A percentile compares a stretch with the other conserved stretches of the same genome.
These are phyloP conservation scores for Aureobasidium leucospermi DNA, from an alignment of 2,329 filamentous ascomycete genomes.

Conservation along the genomic window DNA sequence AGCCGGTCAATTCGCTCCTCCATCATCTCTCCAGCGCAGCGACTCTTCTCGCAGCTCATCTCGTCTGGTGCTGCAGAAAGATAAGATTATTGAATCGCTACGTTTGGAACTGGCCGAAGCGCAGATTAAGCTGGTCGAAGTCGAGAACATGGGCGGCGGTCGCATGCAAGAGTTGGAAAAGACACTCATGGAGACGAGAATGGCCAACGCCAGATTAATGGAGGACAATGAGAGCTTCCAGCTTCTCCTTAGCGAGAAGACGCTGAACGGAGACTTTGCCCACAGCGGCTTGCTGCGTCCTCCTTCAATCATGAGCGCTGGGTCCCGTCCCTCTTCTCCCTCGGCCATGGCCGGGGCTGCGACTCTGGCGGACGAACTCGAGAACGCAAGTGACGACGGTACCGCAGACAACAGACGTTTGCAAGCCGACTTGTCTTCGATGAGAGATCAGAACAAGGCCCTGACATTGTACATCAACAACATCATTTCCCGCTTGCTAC, in stretches of 20 bases:
- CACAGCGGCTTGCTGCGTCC: conserved; percentile 70
- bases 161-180: conserved; percentile 85
- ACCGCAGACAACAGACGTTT: conserved; percentile 48
- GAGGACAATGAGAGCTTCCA: conserved; percentile 99
- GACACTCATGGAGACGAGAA: conserved; percentile 80
- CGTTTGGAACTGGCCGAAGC: conserved; percentile 88
- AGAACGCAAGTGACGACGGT: conserved; percentile 47
- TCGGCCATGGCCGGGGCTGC: conserved; percentile 40
- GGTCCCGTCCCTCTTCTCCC: conserved; percentile 19
- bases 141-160: conserved; percentile 86
- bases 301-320: conserved; percentile 27
- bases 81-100: conserved; percentile 89
- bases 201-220: conserved; percentile 93
- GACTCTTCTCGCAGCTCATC: conserved; percentile 69
- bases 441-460: conserved; percentile 94
- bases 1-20: conserved; percentile 74
- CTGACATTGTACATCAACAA: conserved; percentile 97
- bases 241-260: conserved; percentile 87
- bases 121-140: conserved; percentile 90
- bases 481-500: conserved; percentile 90
- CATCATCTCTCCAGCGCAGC: conserved; percentile 75
- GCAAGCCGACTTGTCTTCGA: conserved; percentile 68
- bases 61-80: conserved; percentile 86
- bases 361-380: conserved; percentile 82
- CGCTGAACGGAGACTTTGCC: conserved; percentile 85